These are phyloP conservation scores for Hypoxylon sp. DNA, from an alignment of 2,329 filamentous ascomycete genomes.

Conservation along the genomic window DNA sequence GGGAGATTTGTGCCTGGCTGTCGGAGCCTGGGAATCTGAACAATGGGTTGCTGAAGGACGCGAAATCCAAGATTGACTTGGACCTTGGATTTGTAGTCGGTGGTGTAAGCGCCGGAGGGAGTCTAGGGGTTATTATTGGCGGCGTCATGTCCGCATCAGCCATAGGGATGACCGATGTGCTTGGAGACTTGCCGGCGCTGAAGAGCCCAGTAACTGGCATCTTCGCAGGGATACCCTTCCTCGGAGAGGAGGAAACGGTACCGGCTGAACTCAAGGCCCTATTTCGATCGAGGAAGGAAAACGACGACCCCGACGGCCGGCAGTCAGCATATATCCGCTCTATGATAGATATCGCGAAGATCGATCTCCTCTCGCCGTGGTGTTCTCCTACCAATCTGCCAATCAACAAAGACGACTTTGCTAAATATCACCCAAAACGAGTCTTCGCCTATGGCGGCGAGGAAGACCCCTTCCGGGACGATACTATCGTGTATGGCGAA, in stretches of 20 bases:
- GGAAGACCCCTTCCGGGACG: not conserved
- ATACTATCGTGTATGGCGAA: not conserved
- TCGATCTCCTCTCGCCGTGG: slow-evolving; percentile 5
- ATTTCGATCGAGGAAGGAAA: slow-evolving; percentile 5
- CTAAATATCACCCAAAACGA: not conserved
- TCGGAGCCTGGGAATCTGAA: slow-evolving; percentile 1
- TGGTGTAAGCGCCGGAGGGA: not conserved
- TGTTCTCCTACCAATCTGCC: slow-evolving; percentile 8
- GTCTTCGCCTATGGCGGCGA: slow-evolving; percentile 9
- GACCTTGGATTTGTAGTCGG: slow-evolving; percentile 5
- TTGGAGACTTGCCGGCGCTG: not conserved
- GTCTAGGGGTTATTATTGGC: not conserved
- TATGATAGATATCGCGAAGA: not conserved
- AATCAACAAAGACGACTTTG: slow-evolving; percentile 1
- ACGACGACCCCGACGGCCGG: not conserved
- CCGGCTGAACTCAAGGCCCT: not conserved
- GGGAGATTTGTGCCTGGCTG: slow-evolving; percentile 9
- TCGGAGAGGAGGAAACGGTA: not conserved
- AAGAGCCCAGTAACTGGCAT: slow-evolving; percentile 8
- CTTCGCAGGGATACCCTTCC: slow-evolving; percentile 1
- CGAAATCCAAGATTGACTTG: not conserved
- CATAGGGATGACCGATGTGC: not conserved
- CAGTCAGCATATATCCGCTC: not conserved
- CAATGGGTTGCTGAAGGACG: not conserved
- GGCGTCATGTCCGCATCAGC: not conserved